Conservation (phyloP, 2,329 filamentous ascomycete genomes). For the Torrubiellomyces zombiae region DNA sequence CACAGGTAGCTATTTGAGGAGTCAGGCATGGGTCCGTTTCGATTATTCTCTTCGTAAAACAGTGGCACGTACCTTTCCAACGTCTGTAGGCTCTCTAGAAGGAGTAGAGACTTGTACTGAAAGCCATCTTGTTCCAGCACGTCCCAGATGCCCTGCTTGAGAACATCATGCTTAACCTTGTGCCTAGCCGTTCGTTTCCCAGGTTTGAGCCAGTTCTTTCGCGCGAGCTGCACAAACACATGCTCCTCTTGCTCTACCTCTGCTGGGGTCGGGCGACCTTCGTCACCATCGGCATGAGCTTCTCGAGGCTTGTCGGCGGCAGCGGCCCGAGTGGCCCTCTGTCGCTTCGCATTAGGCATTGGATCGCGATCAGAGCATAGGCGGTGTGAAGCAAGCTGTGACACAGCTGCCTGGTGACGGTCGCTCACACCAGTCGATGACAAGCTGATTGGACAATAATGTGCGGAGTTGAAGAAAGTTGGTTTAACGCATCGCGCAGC, state of each 20-base stretch:
- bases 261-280: constrained; percentile 36
- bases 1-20: constrained; percentile 56
- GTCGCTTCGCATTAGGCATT: constrained; percentile 45
- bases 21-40: background rate
- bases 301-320: constrained; percentile 16
- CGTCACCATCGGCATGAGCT: constrained; percentile 21
- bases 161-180: constrained; percentile 66
- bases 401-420: too few relatives aligned
- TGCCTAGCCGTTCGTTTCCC: constrained; percentile 43
- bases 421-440: too few relatives aligned
- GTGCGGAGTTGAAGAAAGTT: too few relatives aligned
- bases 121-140: constrained; percentile 70
- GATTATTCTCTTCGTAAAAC: background rate
- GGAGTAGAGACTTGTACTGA: constrained; percentile 56
- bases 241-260: constrained; percentile 57
- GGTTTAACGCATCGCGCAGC: too few relatives aligned
- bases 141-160: constrained; percentile 85
- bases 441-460: too few relatives aligned
- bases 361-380: too few relatives aligned
- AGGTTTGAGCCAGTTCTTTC: constrained; percentile 66
- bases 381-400: too few relatives aligned
- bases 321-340: constrained; percentile 33
- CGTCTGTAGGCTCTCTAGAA: constrained; percentile 79
- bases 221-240: constrained; percentile 60
- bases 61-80: constrained; percentile 49